Evolutionary conservation across 2,329 filamentous ascomycete genomes (phyloP), one percentile per base, ranked within the genome.

Genomic region (Blumeriella jaapii): DNA sequence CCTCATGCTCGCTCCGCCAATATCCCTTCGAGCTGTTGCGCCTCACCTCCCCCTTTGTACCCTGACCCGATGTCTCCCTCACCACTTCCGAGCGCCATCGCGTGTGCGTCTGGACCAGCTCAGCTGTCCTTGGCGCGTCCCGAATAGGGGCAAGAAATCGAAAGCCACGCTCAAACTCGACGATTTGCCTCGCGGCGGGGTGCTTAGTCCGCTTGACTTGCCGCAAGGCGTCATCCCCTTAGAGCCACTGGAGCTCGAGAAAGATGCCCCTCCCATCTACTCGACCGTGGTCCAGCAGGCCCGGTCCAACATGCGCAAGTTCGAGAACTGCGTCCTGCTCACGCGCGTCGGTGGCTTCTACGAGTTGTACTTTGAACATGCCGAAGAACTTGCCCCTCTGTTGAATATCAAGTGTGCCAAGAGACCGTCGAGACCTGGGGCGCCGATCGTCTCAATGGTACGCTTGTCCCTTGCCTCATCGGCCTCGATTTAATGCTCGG

Each of bases 291-390:
- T 96, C 39, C 74, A 85, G 53, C 86, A 94, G 56, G 89, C 84
- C 17, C 74, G 76, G 38, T 83, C 78, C 47, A 93, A 94, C 60
- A 94, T 96, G 79, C 70, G 76, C 48, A 86, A 81, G 52, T 95
- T 93, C 61, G 74, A 78, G 51, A 85, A 93, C 51, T 96, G 89
- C 59, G 82, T 98, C 24, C 59, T 98, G 6, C 63, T 98, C 40
- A 98, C 91, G 3, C 75, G 89, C 38, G 86, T 98, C 17, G 91
- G 91, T 37, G 80, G 87, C 41, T 98, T 98, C 61, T 98, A 96
- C 60, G 91, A 98, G 71, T 65, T 98, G 39, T 98, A 98, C 61
- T 93, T 96, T 58, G 82, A 93, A 51, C 87, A 98, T 56, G 91
- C 93, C 8, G 82, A 93, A 39, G 78, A 94, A 54, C 82, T 81